Evolutionary conservation across 148 eudicot species (phyloP), one percentile per base, ranked within the genome.

Genomic region (Rhododendron griersonianum): DNA sequence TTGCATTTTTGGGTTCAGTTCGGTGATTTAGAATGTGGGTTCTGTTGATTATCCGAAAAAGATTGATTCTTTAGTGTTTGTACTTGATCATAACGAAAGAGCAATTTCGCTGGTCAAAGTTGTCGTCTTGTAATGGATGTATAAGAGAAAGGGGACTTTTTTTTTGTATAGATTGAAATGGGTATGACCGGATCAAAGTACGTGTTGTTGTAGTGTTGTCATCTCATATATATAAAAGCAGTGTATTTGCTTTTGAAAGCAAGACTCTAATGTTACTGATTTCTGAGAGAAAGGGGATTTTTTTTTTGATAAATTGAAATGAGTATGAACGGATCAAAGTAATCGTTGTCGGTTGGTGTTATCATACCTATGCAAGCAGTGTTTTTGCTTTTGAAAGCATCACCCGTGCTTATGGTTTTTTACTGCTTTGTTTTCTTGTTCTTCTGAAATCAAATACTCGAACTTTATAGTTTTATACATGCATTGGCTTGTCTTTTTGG

Each of bases 21-120:
- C 0, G 14, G 84, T 18, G 65, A 45, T 83, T 83, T 84, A 2
- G 59, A 84, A 69, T 69, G 83, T 84, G 86, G 84, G 86, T 25
- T 76, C 30, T 81, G 57, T 69, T 67, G 41, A 23, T 35, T 61
- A 15, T 67, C 6, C 5, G 18, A 21, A 33, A 21, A 79, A 15
- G 76, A 73, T 57, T 85, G 80, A 15, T 45, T 45, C 83, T 78
- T 78, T 33, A 57, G 30, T 75, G 33, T 33, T 7, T 71, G 7
- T 48, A 50, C 45, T 74, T 47, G 76, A 71, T 71, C 16, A 14
- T 15, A 75, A 30, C 23, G 30, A 35, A 55, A 50, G 21, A 55
- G 25, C 30, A 28, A 48, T 18, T 50, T 84, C 53, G 3, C 19
- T 5, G 67, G 81, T 48, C 41, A 48, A 65, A 67, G 11, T 83